These are phyloP conservation scores for Vitis hybrid DNA, from an alignment of 177 flowering plant genomes.

Conservation along the genomic window DNA sequence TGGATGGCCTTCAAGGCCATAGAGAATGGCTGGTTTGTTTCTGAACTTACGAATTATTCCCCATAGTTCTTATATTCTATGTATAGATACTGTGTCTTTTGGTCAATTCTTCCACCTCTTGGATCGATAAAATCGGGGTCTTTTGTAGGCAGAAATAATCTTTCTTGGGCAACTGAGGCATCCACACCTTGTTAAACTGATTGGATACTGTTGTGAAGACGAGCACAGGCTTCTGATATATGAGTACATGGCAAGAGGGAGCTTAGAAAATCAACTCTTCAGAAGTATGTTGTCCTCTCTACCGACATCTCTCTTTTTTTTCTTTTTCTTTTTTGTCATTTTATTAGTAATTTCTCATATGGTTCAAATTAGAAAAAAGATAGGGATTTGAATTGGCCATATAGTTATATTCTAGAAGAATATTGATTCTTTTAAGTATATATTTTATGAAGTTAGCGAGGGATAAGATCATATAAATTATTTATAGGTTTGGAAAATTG, in stretches of 20 bases:
- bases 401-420: no score
- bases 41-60: not conserved
- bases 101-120: no score
- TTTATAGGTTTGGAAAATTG: no score
- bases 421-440: no score
- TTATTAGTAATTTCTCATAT: no score
- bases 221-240: conserved; percentile 34
- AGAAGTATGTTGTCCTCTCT: conserved; percentile 29
- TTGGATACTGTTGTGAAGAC: conserved; percentile 44
- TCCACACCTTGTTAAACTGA: conserved; percentile 39
- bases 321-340: not conserved
- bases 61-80: no score
- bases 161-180: conserved; percentile 42
- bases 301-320: not conserved
- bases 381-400: no score
- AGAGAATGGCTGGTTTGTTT: conserved; percentile 38
- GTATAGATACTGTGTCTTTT: no score
- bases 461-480: no score
- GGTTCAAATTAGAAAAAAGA: no score
- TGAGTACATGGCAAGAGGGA: conserved; percentile 46
- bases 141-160: conserved; percentile 37
- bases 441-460: no score
- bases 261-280: conserved; percentile 45
- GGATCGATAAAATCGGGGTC: no score
- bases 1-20: conserved; percentile 38